Evolutionary conservation across 2,329 filamentous ascomycete species (phyloP).

Genomic region (Calcarisporium arbuscula): DNA sequence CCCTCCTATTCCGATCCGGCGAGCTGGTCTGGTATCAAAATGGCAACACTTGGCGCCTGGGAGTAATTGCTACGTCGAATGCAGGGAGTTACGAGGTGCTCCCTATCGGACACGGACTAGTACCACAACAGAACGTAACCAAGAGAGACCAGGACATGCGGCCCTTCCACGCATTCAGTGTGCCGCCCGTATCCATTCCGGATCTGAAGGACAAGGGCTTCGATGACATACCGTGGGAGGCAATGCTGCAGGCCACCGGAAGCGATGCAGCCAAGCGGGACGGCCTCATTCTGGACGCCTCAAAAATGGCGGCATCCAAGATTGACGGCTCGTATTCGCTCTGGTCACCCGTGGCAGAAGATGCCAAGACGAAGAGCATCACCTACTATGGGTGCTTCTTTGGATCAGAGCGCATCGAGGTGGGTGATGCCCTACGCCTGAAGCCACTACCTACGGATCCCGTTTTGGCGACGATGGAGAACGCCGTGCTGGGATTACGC

Average conservation of each 20-base stretch:
- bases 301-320: conserved; percentile 43
- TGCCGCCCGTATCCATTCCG: conserved; percentile 34
- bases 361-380: conserved; percentile 23
- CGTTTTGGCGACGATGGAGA: conserved; percentile 23
- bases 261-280: conserved; percentile 33
- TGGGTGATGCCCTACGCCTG: conserved; percentile 43
- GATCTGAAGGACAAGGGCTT: conserved; percentile 33
- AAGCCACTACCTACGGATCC: conserved; percentile 32
- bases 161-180: conserved; percentile 46
- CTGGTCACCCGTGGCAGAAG: conserved; percentile 32
- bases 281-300: conserved; percentile 40
- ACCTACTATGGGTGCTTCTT: conserved; percentile 43
- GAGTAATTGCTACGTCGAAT: conserved; percentile 32
- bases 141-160: conserved; percentile 37
- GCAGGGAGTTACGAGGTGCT: conserved; percentile 28
- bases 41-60: conserved; percentile 40
- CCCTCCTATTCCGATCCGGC: conserved; percentile 38
- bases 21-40: conserved; percentile 47
- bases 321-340: conserved; percentile 43
- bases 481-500: conserved; percentile 30
- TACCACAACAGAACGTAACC: conserved; percentile 29
- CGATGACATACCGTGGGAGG: conserved; percentile 37
- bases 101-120: conserved; percentile 32
- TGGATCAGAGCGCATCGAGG: conserved; percentile 42
- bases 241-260: conserved; percentile 23